Base-by-base conservation (phyloP, 257 asterid genomes). In the Cinchona pubescens region DNA sequence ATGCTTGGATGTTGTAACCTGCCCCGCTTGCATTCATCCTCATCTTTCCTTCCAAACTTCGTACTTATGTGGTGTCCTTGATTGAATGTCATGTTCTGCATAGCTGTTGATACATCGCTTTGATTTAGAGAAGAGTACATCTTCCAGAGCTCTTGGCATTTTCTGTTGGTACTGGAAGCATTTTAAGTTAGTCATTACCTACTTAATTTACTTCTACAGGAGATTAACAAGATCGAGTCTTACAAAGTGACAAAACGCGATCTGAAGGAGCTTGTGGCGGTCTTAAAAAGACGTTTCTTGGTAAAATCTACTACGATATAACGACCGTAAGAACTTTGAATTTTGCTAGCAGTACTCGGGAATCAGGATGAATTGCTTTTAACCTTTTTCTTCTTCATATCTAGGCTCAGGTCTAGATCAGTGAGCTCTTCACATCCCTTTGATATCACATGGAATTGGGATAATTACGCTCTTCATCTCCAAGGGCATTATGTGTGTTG, bases 171-270 rank as follows among this genome's bases (percentile, higher is more conserved):
- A 55, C 10, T 7, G 3, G 29, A 53, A 6, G 29, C 60, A 53
- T 21, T 59, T n/a, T 25, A 3, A 7, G 30, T 63, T 65, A 11
- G 18, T 55, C 35, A 46, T 60, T 0, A 35, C 10, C 49, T 4
- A 9, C 49, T 48, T 63, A n/a, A 60, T 35, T 51, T 78, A 51
- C 58, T 51, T 51, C 19, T 82, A 69, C 79, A 92, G 97, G 97
- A 88, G 88, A 85, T 90, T 83, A 92, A 90, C 92, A 91, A 87
- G 79, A 92, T 89, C 8, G 96, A 92, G 75, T 96, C 79, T 40
- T 90, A 92, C 83, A 85, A 55, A 68, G 90, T 84, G 81, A 90
- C 97, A 61, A 75, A 82, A 76, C 77, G 82, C 32, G 92, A 90
- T 72, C 84, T 90, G 19, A 84, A 87, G 89, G 90, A 87, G 86